A percentile compares a stretch with the other conserved stretches of the same genome.
phyloP scores from a whole-genome alignment of 495 filamentous ascomycete species.

The Neurospora sp. region DNA sequence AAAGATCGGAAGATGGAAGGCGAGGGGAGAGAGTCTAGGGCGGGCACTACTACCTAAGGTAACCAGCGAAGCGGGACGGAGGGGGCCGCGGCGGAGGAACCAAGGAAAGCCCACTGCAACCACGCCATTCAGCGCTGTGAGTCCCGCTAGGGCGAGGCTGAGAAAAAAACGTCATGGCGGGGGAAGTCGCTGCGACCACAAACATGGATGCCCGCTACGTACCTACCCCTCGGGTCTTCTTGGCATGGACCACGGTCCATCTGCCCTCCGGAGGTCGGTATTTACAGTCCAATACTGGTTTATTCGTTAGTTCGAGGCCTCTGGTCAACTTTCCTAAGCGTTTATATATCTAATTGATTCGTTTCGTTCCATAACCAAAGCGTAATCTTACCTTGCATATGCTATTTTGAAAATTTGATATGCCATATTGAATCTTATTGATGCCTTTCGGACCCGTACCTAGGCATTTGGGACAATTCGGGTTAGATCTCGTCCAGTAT shows the following conservation, averaged over 20 bases:
- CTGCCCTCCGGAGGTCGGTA: background rate
- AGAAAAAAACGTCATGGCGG: slow-evolving; percentile 6
- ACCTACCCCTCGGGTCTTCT: background rate
- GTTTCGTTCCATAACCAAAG: no score
- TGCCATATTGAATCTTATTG: no score
- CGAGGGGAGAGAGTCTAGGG: background rate
- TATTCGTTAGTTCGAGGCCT: no score
- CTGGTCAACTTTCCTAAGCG: no score
- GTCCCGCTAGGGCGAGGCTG: slow-evolving; percentile 1
- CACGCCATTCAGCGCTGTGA: slow-evolving; percentile 7
- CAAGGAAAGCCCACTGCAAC: background rate
- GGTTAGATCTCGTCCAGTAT: no score
- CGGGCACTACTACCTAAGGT: background rate
- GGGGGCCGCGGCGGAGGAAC: background rate
- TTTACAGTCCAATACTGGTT: no score
- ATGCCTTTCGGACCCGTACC: no score
- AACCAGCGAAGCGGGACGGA: background rate
- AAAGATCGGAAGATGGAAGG: background rate
- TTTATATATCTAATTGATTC: no score
- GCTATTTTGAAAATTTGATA: no score
- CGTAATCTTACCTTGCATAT: no score
- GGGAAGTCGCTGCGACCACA: background rate
- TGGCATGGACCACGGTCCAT: background rate
- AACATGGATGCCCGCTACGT: background rate
- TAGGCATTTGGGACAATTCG: no score